Conservation (phyloP, 805 yeast genomes). For the Yamadazyma sp. region DNA sequence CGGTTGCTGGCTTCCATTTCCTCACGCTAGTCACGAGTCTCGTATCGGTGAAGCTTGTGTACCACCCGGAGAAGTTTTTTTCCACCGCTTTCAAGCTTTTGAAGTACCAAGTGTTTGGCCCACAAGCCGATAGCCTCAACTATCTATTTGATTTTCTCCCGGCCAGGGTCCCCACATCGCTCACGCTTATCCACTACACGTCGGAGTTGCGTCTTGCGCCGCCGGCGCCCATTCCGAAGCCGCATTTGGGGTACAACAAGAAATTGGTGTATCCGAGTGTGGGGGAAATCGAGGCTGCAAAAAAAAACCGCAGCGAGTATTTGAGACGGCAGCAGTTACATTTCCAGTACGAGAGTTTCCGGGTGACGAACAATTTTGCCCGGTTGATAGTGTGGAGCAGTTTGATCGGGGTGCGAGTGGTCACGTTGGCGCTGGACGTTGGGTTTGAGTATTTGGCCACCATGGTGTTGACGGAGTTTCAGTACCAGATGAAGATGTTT, state of each 20-base stretch:
- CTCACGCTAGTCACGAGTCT: background rate
- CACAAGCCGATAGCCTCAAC: conserved; percentile 11
- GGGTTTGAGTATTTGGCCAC: conserved; percentile 1
- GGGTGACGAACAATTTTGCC: conserved; percentile 37
- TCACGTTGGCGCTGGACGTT: conserved; percentile 9
- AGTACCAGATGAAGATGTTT: conserved; percentile 4
- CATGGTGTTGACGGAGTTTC: conserved; percentile 8
- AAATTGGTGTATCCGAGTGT: conserved; percentile 38
- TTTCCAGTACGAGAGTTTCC: conserved; percentile 41
- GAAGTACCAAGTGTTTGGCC: conserved; percentile 4
- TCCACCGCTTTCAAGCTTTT: conserved; percentile 8
- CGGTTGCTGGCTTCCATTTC: background rate
- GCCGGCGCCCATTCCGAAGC: conserved; percentile 46
- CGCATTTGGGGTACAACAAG: conserved; percentile 43
- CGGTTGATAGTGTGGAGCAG: conserved; percentile 30
- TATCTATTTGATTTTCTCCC: conserved; percentile 12
- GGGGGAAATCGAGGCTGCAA: conserved; percentile 29
- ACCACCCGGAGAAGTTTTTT: conserved; percentile 10
- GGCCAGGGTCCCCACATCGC: conserved; percentile 26
- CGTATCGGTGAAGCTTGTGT: background rate
- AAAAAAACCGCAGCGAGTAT: conserved; percentile 39
- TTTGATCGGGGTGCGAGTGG: conserved; percentile 17
- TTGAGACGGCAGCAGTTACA: conserved; percentile 37
- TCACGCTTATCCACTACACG: conserved; percentile 30
- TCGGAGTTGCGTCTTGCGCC: conserved; percentile 26